Percentiles rank a stretch among this genome's conserved stretches.
Conservation (phyloP, 2,329 filamentous ascomycete genomes). For the Colletotrichum sp. region DNA sequence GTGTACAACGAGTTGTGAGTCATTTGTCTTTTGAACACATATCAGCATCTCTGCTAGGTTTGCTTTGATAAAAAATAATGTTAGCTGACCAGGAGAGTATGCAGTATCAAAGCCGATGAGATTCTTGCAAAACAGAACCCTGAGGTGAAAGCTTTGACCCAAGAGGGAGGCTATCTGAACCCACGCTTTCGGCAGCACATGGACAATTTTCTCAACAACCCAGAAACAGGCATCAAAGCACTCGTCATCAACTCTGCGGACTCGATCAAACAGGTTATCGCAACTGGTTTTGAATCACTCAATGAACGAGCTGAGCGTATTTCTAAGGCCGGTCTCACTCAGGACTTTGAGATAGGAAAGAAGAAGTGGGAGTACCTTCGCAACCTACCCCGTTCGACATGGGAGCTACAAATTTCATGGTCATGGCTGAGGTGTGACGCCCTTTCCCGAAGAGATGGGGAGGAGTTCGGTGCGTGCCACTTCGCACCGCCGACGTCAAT, state of each 20-base stretch:
- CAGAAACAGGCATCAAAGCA: background rate
- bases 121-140: background rate
- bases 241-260: background rate
- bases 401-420: background rate
- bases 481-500: background rate
- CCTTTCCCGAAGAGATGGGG: rapidly evolving
- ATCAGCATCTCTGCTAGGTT: too few species aligned
- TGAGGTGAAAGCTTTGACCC: background rate
- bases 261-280: rapidly evolving
- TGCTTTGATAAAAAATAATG: background rate
- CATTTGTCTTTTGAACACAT: too few species aligned
- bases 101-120: background rate
- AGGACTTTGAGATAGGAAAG: background rate
- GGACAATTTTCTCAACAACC: background rate
- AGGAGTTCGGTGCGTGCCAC: background rate
- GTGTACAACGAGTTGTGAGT: background rate
- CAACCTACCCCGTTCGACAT: background rate
- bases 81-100: background rate
- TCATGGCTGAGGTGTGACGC: background rate
- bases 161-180: background rate
- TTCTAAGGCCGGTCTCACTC: background rate
- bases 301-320: rapidly evolving
- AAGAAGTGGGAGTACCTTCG: background rate
- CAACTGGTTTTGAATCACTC: rapidly evolving
- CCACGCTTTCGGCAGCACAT: background rate